These are phyloP conservation scores for Casuarina equisetifolia DNA, from an alignment of 306 rosid genomes.

Conservation along the genomic window DNA sequence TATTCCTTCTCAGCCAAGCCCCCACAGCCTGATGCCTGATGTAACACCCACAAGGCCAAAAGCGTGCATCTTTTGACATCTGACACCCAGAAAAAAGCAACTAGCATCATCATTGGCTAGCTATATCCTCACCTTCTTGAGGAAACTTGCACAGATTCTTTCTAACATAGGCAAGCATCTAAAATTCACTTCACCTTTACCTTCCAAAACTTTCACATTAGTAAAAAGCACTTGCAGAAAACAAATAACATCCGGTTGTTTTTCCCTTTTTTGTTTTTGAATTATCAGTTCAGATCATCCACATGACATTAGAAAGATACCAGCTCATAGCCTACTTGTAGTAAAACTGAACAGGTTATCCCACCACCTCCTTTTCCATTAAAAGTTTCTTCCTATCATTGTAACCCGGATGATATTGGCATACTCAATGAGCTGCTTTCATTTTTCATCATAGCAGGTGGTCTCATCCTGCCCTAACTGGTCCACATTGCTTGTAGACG, in stretches of 20 bases:
- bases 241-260: neutral
- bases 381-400: neutral
- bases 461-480: neutral
- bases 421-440: neutral
- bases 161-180: neutral
- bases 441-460: neutral
- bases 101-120: neutral
- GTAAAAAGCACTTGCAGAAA: neutral
- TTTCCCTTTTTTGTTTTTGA: neutral
- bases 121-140: neutral
- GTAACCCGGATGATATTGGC: slow-evolving; percentile 1
- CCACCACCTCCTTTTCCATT: neutral
- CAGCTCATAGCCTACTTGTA: neutral
- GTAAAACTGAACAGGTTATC: neutral
- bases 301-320: neutral
- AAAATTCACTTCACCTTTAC: neutral
- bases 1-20: slow-evolving; percentile 3
- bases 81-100: neutral
- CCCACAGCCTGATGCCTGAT: neutral
- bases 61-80: neutral
- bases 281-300: neutral
- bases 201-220: neutral
- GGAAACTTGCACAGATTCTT: neutral
- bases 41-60: neutral
- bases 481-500: slow-evolving; percentile 10